These are phyloP conservation scores for Chloroidium sp. DNA, from an alignment of 163 green algal species.

Conservation along the genomic window DNA sequence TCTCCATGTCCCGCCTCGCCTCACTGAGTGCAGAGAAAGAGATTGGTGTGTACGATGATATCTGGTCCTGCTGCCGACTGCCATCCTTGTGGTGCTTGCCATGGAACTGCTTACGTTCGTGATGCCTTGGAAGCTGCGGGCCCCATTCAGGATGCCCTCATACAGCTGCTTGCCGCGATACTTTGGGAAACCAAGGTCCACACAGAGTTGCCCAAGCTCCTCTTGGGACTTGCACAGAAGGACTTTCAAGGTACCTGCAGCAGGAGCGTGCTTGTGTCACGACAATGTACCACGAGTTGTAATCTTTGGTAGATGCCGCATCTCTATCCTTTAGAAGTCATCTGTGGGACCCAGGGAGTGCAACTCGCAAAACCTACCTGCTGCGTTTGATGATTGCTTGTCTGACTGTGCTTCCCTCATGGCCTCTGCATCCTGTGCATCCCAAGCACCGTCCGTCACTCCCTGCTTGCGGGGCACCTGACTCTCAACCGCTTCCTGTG, in stretches of 20 bases:
- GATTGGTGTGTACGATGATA: neutral
- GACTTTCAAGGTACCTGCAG: no score
- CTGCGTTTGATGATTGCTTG: no score
- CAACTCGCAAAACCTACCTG: no score
- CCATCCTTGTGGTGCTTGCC: neutral
- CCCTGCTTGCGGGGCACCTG: constrained; percentile 15
- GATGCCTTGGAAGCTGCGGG: constrained; percentile 47
- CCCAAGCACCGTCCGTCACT: constrained; percentile 42
- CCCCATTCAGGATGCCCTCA: constrained; percentile 57
- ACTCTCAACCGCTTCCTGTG: neutral
- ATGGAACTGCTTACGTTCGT: constrained; percentile 19
- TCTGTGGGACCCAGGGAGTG: no score
- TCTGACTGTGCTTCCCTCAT: constrained; percentile 32
- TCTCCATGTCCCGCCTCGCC: no score
- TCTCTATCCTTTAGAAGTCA: no score
- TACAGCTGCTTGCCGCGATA: constrained; percentile 73
- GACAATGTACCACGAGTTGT: no score
- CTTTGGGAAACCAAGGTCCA: constrained; percentile 39
- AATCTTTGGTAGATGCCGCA: no score
- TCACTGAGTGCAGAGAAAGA: neutral
- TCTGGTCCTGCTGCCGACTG: neutral
- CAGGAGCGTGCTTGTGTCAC: no score
- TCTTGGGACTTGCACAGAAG: constrained; percentile 4
- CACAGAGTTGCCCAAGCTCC: constrained; percentile 53
- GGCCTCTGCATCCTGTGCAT: constrained; percentile 24